Evolutionary conservation across 2,329 filamentous ascomycete species (phyloP), one percentile per base, ranked within the genome.

Genomic region (Calonectria pteridis): DNA sequence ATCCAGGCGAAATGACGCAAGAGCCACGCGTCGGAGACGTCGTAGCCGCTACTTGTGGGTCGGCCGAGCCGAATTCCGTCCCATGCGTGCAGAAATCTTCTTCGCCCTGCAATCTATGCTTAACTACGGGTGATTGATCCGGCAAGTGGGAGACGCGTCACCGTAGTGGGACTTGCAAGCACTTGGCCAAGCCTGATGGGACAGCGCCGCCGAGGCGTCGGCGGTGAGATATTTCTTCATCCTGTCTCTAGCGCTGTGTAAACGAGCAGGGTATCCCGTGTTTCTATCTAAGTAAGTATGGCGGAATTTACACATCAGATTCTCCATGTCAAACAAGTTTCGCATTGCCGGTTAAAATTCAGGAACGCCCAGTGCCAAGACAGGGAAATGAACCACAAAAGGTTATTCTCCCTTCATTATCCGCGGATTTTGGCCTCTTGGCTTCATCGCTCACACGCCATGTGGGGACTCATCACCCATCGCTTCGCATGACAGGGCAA

Each of bases 21-120:
- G 55, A 62, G 55, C 55, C 55, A 62, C 55, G 33, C 55, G 55
- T 37, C 55, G 55, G 55, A 40, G 33, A 37, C 35, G 55, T 62
- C 1, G 29, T 20, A 53, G 16, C 28, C 50, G 51, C n/a, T 20
- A 31, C 31, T 14, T 23, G 53, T 35, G 53, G 53, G 20, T 35
- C 29, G 11, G 11, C n/a, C 31, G 29, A 33, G 31, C 31, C 53
- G 31, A 58, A 33, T n/a, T 35, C 31, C 29, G 33, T 58, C 16
- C 53, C 29, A 23, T 58, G 20, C 16, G 53, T 5, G 20, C 31
- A 58, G 31, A 58, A 58, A 58, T 35, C 53, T 58, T 58, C 31
- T 35, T 35, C 13, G 31, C 31, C 53, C 33, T 23, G 29, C 10
- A 35, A 58, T 35, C 31, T 58, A 58, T 58, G 53, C 53, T 58